Base-by-base conservation (phyloP, 1,284 basidiomycete genomes). In the Entoloma clypeatum region DNA sequence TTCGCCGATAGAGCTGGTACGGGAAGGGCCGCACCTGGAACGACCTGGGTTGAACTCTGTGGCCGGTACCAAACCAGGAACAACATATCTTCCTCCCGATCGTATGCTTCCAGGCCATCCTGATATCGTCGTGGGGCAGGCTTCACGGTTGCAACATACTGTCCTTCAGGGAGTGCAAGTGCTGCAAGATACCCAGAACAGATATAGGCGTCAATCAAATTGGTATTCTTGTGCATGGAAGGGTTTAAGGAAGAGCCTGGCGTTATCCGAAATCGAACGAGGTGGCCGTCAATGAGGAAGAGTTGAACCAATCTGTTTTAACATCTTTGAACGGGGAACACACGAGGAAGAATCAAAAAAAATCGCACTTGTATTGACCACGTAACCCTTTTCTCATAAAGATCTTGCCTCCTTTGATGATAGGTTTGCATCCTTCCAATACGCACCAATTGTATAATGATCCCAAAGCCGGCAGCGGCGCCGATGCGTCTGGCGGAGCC, bases 361-460 rank as follows among this genome's bases (percentile, higher is more conserved):
- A 28, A 11, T 3, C 77, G 49, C 50, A 87, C 87, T 75, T 75
- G 64, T 81, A 90, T 60, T 77, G 77, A 11, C 83, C 83, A 47
- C 72, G 69, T 41, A 81, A 57, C 3, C 84, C 85, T 47, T 72
- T 72, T 49, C 83, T 76, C 59, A 76, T 75, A 55, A 78, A 92
- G 10, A 88, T 58, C 37, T 78, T 77, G 0, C 90, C 90, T 5
- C 75, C 72, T 53, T 79, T 81, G 25, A 81, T 59, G 39, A 92
- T 79, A 6, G 85, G 72, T 44, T 78, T 75, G 53, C 91, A 93
- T 5, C 76, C 78, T 28, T 84, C 75, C 47, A 92, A 56, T 4
- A 79, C 68, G 58, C 88, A 93, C 90, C 87, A 90, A 52, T 83
- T 84, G 68, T 86, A 91, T 37, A 89, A 62, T 6, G 71, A 67